Base-by-base conservation (phyloP, 2,329 filamentous ascomycete genomes). In the Neofusicoccum sp. region DNA sequence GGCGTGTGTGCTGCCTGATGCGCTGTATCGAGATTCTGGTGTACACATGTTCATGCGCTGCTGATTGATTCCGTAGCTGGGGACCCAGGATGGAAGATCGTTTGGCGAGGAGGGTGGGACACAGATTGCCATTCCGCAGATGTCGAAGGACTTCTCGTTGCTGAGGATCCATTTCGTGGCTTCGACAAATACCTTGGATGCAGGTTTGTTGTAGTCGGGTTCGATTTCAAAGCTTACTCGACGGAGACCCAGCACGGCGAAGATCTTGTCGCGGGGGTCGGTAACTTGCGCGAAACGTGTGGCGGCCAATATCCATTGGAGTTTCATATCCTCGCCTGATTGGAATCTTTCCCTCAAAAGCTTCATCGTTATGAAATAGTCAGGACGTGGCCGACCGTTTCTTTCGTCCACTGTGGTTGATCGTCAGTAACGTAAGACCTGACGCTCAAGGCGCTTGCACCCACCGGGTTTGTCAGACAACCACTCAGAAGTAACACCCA, bases 191-290 rank as follows among this genome's bases (percentile, higher is more conserved):
- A 66, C 66, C 3, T 67, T 65, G 8, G 54, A 22, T 1, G 63
- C 45, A 1, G 64, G 37, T 33, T 22, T 22, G 4, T 50, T 37
- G 34, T 69, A 68, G 44, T 66, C 62, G 6, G 67, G 66, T 8
- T 61, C 47, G 9, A 67, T 66, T 8, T 59, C 16, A 4, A 61
- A 48, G 6, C 6, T 4, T 7, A 2, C 66, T 4, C 61, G 31
- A 6, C 64, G 64, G 9, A 71, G 56, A 6, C 62, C 58, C 6
- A 70, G 65, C 11, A 65, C 66, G 2, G 67, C 66, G 43, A 66
- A 70, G 3, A 70, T 66, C 36, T 69, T 70, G 33, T 70, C 68
- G 16, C 67, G 50, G 4, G 65, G 62, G 39, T 70, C 65, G 11
- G 28, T 48, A 6, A 48, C 45, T 3, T 28, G 9, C 11, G 33